phyloP scores from a whole-genome alignment of 345 rosid species.

The Salix viminalis region DNA sequence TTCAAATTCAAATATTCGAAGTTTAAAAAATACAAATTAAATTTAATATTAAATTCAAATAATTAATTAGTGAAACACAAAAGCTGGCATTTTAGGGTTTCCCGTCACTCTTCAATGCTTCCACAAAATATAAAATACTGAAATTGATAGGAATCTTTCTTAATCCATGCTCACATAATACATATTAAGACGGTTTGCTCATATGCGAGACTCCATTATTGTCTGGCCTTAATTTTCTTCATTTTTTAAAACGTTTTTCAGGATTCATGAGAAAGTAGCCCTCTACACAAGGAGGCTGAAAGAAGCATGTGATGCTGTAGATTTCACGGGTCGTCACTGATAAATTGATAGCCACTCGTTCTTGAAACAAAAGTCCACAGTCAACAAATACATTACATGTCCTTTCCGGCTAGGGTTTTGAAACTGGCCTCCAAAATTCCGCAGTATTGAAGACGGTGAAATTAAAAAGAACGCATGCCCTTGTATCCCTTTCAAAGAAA shows the following conservation, averaged over 20 bases:
- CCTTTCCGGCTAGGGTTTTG: constrained; percentile 1
- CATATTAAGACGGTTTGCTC: too few relatives aligned
- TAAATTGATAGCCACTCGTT: background rate
- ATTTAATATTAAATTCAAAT: too few relatives aligned
- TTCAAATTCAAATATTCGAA: too few relatives aligned
- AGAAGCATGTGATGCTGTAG: background rate
- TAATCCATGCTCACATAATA: background rate
- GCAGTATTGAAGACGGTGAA: constrained; percentile 11
- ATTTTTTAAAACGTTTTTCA: background rate
- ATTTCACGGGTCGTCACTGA: background rate
- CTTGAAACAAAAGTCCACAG: background rate
- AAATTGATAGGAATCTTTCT: background rate
- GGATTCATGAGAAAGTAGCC: background rate
- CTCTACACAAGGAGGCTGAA: background rate
- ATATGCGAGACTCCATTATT: background rate
- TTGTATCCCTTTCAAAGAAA: constrained; percentile 1
- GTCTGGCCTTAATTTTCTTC: background rate
- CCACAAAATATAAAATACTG: background rate
- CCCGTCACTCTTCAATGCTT: background rate
- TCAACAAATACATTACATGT: background rate
- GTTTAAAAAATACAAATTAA: too few relatives aligned
- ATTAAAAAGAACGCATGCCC: background rate
- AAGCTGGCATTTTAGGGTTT: background rate
- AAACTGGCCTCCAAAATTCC: constrained; percentile 15
- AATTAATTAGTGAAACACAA: background rate